Evolutionary conservation across 1,284 basidiomycete species (phyloP).

Genomic region (Trichosporon sp.): DNA sequence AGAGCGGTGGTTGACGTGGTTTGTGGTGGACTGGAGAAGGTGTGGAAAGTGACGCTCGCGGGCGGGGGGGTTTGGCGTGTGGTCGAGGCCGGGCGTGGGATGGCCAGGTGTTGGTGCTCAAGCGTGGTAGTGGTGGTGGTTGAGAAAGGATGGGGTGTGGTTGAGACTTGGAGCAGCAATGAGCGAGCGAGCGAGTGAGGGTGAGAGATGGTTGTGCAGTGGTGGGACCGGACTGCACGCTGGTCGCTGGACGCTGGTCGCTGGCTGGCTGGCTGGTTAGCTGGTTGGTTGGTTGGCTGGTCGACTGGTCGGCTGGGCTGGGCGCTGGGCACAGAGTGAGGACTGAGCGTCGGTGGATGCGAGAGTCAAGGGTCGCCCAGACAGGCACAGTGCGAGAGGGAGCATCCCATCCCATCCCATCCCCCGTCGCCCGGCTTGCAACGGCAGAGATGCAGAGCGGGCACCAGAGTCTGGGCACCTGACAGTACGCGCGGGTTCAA

Average conservation of each 20-base stretch:
- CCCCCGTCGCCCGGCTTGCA: no score
- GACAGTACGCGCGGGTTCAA: not conserved
- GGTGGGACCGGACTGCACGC: not conserved
- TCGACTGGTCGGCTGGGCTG: not conserved
- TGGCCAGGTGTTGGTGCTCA: not conserved
- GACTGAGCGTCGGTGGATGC: no score
- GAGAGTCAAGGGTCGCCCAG: no score
- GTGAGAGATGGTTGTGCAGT: not conserved
- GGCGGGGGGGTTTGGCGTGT: not conserved
- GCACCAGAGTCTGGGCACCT: not conserved
- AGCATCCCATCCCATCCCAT: no score
- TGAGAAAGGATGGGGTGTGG: no score
- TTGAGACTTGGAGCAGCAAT: no score
- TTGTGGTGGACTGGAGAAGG: not conserved
- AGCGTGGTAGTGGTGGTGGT: no score
- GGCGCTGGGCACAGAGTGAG: not conserved
- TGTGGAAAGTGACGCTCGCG: not conserved
- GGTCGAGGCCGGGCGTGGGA: not conserved
- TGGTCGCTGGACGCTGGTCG: no score
- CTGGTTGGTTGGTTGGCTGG: not conserved
- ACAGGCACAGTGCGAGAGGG: slow-evolving; percentile 3
- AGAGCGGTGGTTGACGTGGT: not conserved
- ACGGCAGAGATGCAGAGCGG: no score
- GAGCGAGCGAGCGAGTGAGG: not conserved
- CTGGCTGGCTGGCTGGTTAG: not conserved